A percentile compares a stretch with the other conserved stretches of the same genome.
These are phyloP conservation scores for Irpex sp. DNA, from an alignment of 1,284 basidiomycete species.

Conservation along the genomic window DNA sequence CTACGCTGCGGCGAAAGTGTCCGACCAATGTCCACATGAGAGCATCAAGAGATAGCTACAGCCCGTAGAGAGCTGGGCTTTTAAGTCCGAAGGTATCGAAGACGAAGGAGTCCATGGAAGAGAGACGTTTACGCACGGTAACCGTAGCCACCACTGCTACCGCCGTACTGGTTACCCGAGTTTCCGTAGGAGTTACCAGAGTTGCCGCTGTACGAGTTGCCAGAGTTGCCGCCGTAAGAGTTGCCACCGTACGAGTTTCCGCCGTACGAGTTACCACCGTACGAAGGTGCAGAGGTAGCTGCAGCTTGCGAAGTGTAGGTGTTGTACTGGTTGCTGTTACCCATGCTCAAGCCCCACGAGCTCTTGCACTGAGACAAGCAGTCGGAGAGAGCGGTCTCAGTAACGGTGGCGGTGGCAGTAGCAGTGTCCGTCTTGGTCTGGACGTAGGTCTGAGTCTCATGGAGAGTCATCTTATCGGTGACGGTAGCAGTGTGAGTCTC, in stretches of 20 bases:
- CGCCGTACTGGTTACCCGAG: background rate
- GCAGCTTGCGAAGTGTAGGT: conserved; percentile 35
- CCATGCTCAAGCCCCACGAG: conserved; percentile 43
- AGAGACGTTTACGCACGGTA: conserved; percentile 1
- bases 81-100: conserved; percentile 2
- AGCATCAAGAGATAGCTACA: conserved; percentile 1
- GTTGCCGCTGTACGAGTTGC: conserved; percentile 1
- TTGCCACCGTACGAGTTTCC: background rate
- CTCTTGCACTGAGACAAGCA: conserved; percentile 62
- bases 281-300: conserved; percentile 10
- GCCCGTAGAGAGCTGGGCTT: background rate
- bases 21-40: background rate
- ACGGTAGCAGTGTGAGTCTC: conserved; percentile 49
- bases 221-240: conserved; percentile 4
- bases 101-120: background rate
- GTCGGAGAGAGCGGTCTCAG: conserved; percentile 47
- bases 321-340: conserved; percentile 50
- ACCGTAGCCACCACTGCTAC: conserved; percentile 1
- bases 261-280: background rate
- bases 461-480: conserved; percentile 42
- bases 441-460: conserved; percentile 38
- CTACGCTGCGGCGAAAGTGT: background rate
- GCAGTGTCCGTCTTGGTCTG: conserved; percentile 17
- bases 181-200: background rate
- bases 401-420: conserved; percentile 40